Conservation (phyloP, 2,329 filamentous ascomycete species). For the Mariannaea sp. region DNA sequence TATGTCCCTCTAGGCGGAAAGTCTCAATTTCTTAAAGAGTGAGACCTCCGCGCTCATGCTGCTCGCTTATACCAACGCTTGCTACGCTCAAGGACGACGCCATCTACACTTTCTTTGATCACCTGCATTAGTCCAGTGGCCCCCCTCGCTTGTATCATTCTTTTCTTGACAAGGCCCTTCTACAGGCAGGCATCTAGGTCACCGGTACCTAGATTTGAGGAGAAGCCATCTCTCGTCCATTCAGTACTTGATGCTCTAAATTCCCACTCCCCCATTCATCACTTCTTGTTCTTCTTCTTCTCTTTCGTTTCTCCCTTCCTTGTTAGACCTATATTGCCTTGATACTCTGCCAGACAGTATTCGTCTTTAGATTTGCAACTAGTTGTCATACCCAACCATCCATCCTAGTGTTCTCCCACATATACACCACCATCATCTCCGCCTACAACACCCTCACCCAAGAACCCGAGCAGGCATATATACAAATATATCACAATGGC, state of each 20-base stretch:
- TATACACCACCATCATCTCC: constrained; percentile 1
- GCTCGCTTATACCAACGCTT: constrained; percentile 3
- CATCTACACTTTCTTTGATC: constrained; percentile 33
- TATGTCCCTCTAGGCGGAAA: too few species aligned
- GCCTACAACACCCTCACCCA: background rate
- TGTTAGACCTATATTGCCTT: background rate
- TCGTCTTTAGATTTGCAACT: constrained; percentile 5
- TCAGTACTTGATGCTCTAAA: constrained; percentile 19
- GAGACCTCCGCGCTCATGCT: constrained; percentile 13
- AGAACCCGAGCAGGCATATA: background rate
- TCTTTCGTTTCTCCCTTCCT: constrained; percentile 19
- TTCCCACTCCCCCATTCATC: constrained; percentile 12
- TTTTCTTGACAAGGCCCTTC: constrained; percentile 22
- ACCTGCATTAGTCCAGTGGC: constrained; percentile 35
- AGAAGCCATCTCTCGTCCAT: constrained; percentile 13
- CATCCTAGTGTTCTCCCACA: background rate
- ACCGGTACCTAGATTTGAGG: constrained; percentile 20
- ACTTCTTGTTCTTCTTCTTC: background rate
- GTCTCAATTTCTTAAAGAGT: constrained; percentile 7
- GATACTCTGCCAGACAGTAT: background rate
- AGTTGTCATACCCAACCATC: background rate
- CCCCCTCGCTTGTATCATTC: constrained; percentile 31
- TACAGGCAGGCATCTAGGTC: constrained; percentile 33
- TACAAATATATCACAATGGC: constrained; percentile 39
- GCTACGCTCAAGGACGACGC: constrained; percentile 3